A percentile compares a stretch with the other conserved stretches of the same genome.
phyloP scores from a whole-genome alignment of 305 asterid species.

The Rubia occidens region DNA sequence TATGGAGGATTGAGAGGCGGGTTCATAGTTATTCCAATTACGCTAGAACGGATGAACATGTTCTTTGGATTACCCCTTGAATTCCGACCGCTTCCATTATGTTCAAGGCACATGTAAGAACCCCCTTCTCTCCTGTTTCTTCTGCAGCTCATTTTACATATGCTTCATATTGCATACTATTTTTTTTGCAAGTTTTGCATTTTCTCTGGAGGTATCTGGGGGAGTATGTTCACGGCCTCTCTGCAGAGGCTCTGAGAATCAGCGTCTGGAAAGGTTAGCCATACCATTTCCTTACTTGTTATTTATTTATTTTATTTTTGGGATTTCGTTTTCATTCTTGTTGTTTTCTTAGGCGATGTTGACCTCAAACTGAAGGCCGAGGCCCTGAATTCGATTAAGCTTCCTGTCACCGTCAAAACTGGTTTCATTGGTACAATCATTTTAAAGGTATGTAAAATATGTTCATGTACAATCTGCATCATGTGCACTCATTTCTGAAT shows the following conservation, averaged over 20 bases:
- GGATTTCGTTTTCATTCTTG: background rate
- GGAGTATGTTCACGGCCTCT: constrained; percentile 95
- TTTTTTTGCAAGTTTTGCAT: constrained; percentile 66
- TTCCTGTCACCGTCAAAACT: constrained; percentile 89
- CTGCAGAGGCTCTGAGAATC: constrained; percentile 92
- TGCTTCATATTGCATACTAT: background rate
- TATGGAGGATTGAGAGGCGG: too few relatives aligned
- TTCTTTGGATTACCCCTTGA: background rate
- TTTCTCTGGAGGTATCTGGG: constrained; percentile 97
- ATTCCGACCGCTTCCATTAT: constrained; percentile 30
- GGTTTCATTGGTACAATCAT: constrained; percentile 92
- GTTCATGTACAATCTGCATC: constrained; percentile 2
- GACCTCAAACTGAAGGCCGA: constrained; percentile 90
- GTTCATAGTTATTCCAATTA: too few relatives aligned
- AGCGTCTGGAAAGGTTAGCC: constrained; percentile 89
- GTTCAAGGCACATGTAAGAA: constrained; percentile 86
- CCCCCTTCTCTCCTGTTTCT: background rate
- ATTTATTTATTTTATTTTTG: background rate
- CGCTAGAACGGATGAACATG: too few relatives aligned
- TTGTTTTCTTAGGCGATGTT: constrained; percentile 64
- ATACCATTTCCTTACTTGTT: background rate
- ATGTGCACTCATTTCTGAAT: background rate
- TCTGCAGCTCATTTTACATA: background rate
- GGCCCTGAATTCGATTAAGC: constrained; percentile 86
- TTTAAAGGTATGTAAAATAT: constrained; percentile 53